Conservation (phyloP, 1,284 basidiomycete genomes). For the Neonothopanus nambi region DNA sequence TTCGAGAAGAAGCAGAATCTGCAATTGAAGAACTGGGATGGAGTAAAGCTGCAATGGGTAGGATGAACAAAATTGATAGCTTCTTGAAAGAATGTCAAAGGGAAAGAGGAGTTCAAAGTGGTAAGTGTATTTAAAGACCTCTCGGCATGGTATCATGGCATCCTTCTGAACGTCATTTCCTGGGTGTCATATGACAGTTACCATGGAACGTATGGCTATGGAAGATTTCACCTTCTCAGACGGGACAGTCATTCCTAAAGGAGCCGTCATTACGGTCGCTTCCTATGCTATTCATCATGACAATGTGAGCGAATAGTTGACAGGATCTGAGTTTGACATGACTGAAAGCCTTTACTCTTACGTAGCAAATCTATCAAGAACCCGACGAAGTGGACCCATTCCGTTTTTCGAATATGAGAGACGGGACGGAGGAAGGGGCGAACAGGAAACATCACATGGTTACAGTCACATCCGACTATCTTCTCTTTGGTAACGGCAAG, state of each 20-base stretch:
- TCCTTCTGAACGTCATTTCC: background rate
- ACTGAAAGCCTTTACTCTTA: background rate
- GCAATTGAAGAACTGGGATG: conserved; percentile 35
- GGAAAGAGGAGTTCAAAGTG: background rate
- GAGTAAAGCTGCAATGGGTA: conserved; percentile 33
- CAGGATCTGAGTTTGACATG: no score
- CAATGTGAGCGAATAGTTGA: conserved; percentile 4
- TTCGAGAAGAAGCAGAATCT: conserved; percentile 39
- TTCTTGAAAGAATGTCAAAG: conserved; percentile 12
- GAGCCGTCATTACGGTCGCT: conserved; percentile 19
- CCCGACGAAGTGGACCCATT: conserved; percentile 24
- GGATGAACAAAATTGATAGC: conserved; percentile 12
- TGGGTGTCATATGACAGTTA: conserved; percentile 13
- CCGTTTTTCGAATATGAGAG: conserved; percentile 21
- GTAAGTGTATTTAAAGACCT: background rate
- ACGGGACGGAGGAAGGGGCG: conserved; percentile 15
- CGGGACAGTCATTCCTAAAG: conserved; percentile 23
- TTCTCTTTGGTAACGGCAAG: conserved; percentile 32
- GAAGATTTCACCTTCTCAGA: conserved; percentile 26
- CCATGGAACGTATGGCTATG: conserved; percentile 19
- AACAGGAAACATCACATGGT: conserved; percentile 24
- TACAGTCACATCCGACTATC: conserved; percentile 18
- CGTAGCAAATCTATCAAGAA: conserved; percentile 17
- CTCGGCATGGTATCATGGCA: background rate
- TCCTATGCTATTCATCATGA: conserved; percentile 22